phyloP scores from a whole-genome alignment of 1,284 basidiomycete species.

The Sporisorium reilianum region DNA sequence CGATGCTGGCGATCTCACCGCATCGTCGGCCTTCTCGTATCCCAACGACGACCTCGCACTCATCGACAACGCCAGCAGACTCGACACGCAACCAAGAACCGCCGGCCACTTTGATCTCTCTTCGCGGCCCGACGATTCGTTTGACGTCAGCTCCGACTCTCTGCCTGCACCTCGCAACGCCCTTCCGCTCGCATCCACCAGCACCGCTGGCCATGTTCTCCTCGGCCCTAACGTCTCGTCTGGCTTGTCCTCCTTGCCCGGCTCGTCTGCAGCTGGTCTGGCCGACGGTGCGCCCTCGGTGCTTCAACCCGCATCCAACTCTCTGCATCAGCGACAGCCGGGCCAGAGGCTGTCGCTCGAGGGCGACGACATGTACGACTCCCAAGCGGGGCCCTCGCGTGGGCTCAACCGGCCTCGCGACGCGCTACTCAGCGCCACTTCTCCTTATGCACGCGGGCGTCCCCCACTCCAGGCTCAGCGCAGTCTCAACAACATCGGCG shows the following conservation, averaged over 20 bases:
- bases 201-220: slow-evolving; percentile 9
- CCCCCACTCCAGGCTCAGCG: slow-evolving; percentile 22
- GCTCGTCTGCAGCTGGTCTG: slow-evolving; percentile 13
- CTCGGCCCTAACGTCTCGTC: slow-evolving; percentile 3
- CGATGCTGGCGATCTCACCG: slow-evolving; percentile 17
- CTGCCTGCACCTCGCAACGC: slow-evolving; percentile 13
- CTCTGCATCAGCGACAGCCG: slow-evolving; percentile 19
- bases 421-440: slow-evolving; percentile 22
- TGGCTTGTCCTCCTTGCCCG: slow-evolving; percentile 12
- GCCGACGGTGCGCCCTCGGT: slow-evolving; percentile 34
- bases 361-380: slow-evolving; percentile 32
- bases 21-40: slow-evolving; percentile 29
- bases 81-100: slow-evolving; percentile 35
- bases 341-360: slow-evolving; percentile 23
- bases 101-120: slow-evolving; percentile 24
- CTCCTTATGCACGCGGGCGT: slow-evolving; percentile 32
- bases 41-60: slow-evolving; percentile 22
- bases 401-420: slow-evolving; percentile 28
- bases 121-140: slow-evolving; percentile 20
- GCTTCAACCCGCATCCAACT: slow-evolving; percentile 22
- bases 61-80: slow-evolving; percentile 20
- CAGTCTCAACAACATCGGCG: slow-evolving; percentile 22
- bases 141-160: slow-evolving; percentile 20
- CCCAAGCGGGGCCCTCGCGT: slow-evolving; percentile 47
- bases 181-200: slow-evolving; percentile 1